These are phyloP conservation scores for Pseudocercospora crystallina DNA, from an alignment of 2,329 filamentous ascomycete species.

Conservation along the genomic window DNA sequence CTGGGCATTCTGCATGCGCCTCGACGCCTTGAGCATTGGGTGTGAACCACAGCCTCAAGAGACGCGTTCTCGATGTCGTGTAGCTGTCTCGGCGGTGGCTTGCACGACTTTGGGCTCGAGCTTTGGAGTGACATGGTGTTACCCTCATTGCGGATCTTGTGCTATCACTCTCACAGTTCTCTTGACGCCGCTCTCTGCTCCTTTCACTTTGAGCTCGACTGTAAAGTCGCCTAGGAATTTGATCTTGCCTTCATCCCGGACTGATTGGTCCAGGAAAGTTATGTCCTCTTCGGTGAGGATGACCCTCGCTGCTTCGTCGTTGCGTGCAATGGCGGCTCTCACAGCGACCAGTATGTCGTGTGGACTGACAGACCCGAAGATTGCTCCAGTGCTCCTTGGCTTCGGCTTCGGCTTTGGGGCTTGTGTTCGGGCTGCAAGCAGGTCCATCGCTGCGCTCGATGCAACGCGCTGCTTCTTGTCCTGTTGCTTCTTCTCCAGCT, in stretches of 20 bases:
- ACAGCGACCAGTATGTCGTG: conserved; percentile 52
- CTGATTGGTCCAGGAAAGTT: conserved; percentile 43
- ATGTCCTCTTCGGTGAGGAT: conserved; percentile 53
- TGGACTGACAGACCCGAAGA: conserved; percentile 57
- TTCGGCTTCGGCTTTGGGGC: conserved; percentile 16
- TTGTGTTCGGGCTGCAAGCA: conserved; percentile 30
- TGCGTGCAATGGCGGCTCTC: conserved; percentile 49
- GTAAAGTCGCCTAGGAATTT: conserved; percentile 56
- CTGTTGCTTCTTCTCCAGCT: conserved; percentile 8
- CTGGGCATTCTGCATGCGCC: not conserved
- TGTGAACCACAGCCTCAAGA: conserved; percentile 1
- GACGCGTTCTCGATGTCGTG: not conserved
- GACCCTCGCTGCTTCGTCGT: conserved; percentile 53
- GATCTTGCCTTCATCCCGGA: conserved; percentile 41
- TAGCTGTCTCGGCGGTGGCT: not conserved
- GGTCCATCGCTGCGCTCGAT: conserved; percentile 30
- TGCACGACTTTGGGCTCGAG: not conserved
- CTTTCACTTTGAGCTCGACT: conserved; percentile 53
- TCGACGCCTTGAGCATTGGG: not conserved
- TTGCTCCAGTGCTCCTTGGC: conserved; percentile 33
- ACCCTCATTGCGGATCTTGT: conserved; percentile 28
- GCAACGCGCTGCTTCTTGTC: conserved; percentile 19
- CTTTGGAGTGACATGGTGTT: not conserved
- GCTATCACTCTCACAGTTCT: conserved; percentile 44
- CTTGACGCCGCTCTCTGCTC: conserved; percentile 43